phyloP scores from a whole-genome alignment of 2,329 filamentous ascomycete species.

The Epichloe bromicola region DNA sequence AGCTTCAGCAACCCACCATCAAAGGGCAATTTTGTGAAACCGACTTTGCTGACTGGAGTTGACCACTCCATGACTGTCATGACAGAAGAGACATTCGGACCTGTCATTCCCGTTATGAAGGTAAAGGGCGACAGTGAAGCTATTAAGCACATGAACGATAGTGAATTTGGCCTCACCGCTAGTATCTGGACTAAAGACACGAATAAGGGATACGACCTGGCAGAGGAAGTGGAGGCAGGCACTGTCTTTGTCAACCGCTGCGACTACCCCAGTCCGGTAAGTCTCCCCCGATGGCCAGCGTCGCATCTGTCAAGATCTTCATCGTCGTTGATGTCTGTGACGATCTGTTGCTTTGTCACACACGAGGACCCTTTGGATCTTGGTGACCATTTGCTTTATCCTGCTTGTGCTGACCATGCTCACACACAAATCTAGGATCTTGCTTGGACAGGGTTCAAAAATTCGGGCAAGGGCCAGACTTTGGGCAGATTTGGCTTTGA shows the following conservation, averaged over 20 bases:
- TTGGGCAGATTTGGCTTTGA: constrained; percentile 86
- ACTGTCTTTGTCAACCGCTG: constrained; percentile 94
- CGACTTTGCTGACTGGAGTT: constrained; percentile 68
- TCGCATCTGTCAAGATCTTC: not conserved
- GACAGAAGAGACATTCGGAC: constrained; percentile 90
- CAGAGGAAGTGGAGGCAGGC: constrained; percentile 74
- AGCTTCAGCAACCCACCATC: constrained; percentile 59
- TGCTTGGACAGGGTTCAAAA: constrained; percentile 97
- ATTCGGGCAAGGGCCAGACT: constrained; percentile 84
- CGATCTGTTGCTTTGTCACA: not conserved
- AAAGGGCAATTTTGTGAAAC: constrained; percentile 81
- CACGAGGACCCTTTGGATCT: not conserved
- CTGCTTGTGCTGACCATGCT: constrained; percentile 1
- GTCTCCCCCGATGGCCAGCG: constrained; percentile 21
- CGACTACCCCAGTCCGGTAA: constrained; percentile 81
- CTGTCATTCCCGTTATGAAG: constrained; percentile 81
- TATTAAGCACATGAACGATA: constrained; percentile 80
- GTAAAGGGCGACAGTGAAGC: constrained; percentile 74
- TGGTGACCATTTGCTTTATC: not conserved
- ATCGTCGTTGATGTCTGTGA: not conserved
- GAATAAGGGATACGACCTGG: constrained; percentile 58
- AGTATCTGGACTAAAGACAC: constrained; percentile 94
- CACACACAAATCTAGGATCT: constrained; percentile 47
- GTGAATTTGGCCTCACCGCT: constrained; percentile 86
- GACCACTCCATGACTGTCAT: constrained; percentile 78